A percentile compares a stretch with the other conserved stretches of the same genome.
Evolutionary conservation across 1,284 basidiomycete species (phyloP).

Genomic region (Rhodotorula sp.): DNA sequence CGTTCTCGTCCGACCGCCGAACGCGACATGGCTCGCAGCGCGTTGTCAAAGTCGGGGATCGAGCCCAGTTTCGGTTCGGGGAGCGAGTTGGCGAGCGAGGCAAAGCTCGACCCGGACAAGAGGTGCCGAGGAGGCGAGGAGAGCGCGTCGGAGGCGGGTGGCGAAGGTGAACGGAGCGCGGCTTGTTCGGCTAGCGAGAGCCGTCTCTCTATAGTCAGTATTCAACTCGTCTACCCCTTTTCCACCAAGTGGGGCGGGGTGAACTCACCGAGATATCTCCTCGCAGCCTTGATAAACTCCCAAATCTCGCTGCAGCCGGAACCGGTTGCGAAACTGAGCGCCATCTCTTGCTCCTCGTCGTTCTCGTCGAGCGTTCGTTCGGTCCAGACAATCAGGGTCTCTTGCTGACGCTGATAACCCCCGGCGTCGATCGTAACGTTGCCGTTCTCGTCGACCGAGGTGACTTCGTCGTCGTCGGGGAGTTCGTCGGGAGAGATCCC

Average conservation of each 20-base stretch:
- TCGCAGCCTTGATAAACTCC: constrained; percentile 73
- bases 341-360: constrained; percentile 84
- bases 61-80: constrained; percentile 49
- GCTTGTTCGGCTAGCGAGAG: constrained; percentile 44
- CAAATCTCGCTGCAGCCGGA: constrained; percentile 96
- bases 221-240: too few species aligned
- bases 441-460: constrained; percentile 38
- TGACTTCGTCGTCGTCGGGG: constrained; percentile 41
- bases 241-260: too few species aligned
- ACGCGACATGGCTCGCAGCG: constrained; percentile 52
- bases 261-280: constrained; percentile 27
- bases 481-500: constrained; percentile 42
- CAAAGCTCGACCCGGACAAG: constrained; percentile 2
- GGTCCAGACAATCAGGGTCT: constrained; percentile 98
- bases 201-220: not conserved
- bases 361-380: constrained; percentile 58
- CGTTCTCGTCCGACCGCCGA: constrained; percentile 65
- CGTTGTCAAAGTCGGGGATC: constrained; percentile 47
- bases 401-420: constrained; percentile 91
- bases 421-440: constrained; percentile 66
- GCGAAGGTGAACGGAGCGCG: constrained; percentile 25
- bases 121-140: constrained; percentile 25
- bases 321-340: constrained; percentile 93
- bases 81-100: constrained; percentile 35
- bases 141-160: constrained; percentile 21